Evolutionary conservation across 345 rosid genomes (phyloP), one percentile per base, ranked within the genome.

Genomic region (Dipteronia sinensis): DNA sequence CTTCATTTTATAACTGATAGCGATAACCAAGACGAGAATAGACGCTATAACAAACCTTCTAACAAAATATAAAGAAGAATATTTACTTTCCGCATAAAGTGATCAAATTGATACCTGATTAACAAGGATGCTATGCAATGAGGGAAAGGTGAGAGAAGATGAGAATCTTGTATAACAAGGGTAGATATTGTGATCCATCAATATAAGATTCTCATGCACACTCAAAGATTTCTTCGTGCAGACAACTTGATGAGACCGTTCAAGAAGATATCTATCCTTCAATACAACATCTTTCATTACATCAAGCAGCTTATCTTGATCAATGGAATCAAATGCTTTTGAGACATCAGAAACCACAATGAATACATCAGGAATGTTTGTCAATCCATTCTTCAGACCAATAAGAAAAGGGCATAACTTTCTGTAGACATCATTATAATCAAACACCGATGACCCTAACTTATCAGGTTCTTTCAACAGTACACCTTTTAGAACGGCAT

Each of bases 361-460:
- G 80, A 82, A 93, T 74, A 90, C 72, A 61, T 74, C 78, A 74
- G 94, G 91, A 73, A 85, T 46, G 23, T 58, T 68, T 65, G 83
- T 77, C 38, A 82, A 79, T 62, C 79, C 88, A 72, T 84, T 88
- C 80, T 86, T 91, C 86, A 93, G 77, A 84, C 66, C 78, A 59
- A 79, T 71, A 34, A 91, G 71, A 85, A 90, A 95, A 12, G 88
- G 85, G 77, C 88, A 83, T 69, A 91, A 75, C 89, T 87, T 93
- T 79, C 83, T 84, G 76, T 95, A 90, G 78, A 95, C 87, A 80
- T 87, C 98, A 72, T 90, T 89, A 80, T 90, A 91, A 84, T 94
- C 97, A 88, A 88, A 94, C 61, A 95, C 94, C 23, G 93, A 90
- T 59, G 98, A 89, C 19, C 98, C 95, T 72, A 92, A 79, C 79